Conservation (phyloP, 1,284 basidiomycete species). For the Rhodotorula sp. region DNA sequence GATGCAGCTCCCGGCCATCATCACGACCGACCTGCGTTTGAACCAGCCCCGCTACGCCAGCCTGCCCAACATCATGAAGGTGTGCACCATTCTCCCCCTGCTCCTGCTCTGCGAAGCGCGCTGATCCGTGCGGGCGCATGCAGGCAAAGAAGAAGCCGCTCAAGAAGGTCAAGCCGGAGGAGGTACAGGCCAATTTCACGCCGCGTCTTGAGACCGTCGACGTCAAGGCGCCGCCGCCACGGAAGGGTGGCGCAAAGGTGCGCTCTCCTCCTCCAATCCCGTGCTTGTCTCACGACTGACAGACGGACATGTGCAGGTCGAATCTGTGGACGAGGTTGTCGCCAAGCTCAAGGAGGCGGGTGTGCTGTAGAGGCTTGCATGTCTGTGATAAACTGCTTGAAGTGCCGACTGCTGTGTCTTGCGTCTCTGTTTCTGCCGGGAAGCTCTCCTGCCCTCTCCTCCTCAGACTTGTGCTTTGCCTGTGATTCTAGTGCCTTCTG, state of each 20-base stretch:
- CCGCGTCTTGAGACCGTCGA: constrained; percentile 85
- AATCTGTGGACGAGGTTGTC: constrained; percentile 85
- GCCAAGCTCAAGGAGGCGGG: constrained; percentile 72
- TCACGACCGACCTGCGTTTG: constrained; percentile 86
- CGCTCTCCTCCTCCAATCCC: constrained; percentile 25
- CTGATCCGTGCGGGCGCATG: not conserved
- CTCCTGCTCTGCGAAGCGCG: not conserved
- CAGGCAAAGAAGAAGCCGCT: constrained; percentile 96
- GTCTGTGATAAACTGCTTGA: not conserved
- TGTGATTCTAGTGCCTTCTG: too few relatives aligned
- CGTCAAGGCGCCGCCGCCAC: constrained; percentile 87
- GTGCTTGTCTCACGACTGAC: not conserved
- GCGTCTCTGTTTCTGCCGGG: not conserved
- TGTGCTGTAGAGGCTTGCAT: constrained; percentile 16
- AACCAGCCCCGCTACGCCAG: constrained; percentile 91
- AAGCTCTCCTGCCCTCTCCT: too few relatives aligned
- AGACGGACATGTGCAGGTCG: constrained; percentile 61
- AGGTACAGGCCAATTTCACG: constrained; percentile 76
- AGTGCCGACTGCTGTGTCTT: not conserved
- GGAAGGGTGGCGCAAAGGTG: constrained; percentile 90
- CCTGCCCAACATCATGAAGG: constrained; percentile 91
- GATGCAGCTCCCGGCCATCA: constrained; percentile 77
- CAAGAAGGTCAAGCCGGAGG: constrained; percentile 76
- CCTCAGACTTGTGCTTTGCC: too few relatives aligned
- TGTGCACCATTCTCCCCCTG: not conserved